Percentiles rank a stretch among this genome's conserved stretches.
Evolutionary conservation across 768 basidiomycete genomes (phyloP).

Genomic region (Hygrocybe coccinea): DNA sequence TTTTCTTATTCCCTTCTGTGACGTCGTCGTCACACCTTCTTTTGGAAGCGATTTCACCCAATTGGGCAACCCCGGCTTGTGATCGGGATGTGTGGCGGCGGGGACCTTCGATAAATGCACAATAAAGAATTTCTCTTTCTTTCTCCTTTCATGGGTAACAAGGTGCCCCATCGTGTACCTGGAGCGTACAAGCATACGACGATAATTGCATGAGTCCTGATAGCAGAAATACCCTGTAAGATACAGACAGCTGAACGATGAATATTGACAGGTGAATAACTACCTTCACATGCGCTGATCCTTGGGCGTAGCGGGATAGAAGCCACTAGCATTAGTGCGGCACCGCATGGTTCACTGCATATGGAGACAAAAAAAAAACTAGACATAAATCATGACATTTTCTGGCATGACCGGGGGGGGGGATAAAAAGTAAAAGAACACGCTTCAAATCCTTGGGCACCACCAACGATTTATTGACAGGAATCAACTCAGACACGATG

Average conservation of each 20-base stretch:
- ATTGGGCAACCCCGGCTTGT: neutral
- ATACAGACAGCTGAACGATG: neutral
- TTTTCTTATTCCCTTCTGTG: slow-evolving; percentile 16
- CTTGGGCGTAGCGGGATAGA: neutral
- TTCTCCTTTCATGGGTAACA: neutral
- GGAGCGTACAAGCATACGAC: too few species aligned
- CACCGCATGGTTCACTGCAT: neutral
- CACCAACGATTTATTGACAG: too few species aligned
- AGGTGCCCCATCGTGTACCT: neutral
- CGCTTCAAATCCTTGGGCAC: too few species aligned
- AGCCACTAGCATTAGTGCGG: neutral
- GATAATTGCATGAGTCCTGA: neutral
- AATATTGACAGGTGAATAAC: slow-evolving; percentile 3
- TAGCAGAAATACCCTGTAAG: neutral
- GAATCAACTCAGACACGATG: too few species aligned
- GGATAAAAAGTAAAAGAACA: too few species aligned
- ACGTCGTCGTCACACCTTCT: slow-evolving; percentile 10
- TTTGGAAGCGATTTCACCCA: slow-evolving; percentile 9
- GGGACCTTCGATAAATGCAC: neutral
- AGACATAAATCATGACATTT: too few species aligned
- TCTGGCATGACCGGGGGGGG: too few species aligned
- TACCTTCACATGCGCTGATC: slow-evolving; percentile 1
- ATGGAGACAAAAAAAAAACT: too few species aligned
- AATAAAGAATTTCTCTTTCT: neutral
- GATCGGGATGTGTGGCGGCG: neutral